Evolutionary conservation across 2,329 filamentous ascomycete genomes (phyloP), one percentile per base, ranked within the genome.

Genomic region (Aspergillus ruber): DNA sequence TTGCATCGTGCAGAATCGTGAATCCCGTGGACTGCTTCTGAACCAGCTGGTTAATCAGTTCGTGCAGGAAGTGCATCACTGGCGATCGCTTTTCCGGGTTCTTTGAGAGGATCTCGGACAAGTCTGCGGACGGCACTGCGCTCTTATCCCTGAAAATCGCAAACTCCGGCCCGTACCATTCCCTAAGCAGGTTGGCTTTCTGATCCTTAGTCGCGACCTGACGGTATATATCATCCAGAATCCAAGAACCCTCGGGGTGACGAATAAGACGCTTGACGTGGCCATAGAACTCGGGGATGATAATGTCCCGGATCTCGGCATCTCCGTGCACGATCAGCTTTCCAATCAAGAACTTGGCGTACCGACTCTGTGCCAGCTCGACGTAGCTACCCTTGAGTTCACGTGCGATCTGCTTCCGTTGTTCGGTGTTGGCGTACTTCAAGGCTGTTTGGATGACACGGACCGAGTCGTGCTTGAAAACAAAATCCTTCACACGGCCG

Each of bases 391-490:
- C 90, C 68, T 87, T 83, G 47, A 98, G 78, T 69, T 98, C 93
- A 49, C 76, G 77, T 7, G 90, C 89, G 61, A 98, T 96, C 73
- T 85, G 82, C 69, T 85, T 88, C 63, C 88, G 81, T 72, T 96
- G 90, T 51, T 87, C 85, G 47, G 83, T 77, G 41, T 85, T 94
- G 42, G 89, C 86, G 71, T 98, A 98, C 71, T 98, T 98, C 71
- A 98, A 82, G 33, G 91, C 93, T 10, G 90, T 96, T 73, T 98
- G 93, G 21, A 98, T 86, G 38, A 95, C 90, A 57, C 93, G 82
- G n/a, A 95, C 91, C 32, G 90, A 88, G 66, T 98, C 93, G 69
- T 98, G 93, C 80, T 98, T 98, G 73, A 98, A 87, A 17, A 96
- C 91, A 57, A 97, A 95, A 53, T 97, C 93, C 70, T 88, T 89